phyloP scores from a whole-genome alignment of 768 basidiomycete genomes.

The Hydnomerulius pinastri region DNA sequence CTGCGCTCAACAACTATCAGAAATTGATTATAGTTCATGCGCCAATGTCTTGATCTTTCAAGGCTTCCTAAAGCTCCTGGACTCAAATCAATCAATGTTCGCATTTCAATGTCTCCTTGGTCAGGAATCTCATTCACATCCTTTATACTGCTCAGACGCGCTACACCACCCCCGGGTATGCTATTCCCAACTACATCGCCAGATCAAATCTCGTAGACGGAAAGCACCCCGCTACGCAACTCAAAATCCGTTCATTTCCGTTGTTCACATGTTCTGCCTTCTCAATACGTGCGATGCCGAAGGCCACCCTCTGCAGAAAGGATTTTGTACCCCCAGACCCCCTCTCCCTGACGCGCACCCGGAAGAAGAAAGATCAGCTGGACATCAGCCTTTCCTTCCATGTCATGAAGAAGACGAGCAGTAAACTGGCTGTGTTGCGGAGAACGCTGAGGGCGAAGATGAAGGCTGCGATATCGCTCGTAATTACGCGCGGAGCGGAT shows the following conservation, averaged over 20 bases:
- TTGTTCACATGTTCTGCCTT: slow-evolving; percentile 20
- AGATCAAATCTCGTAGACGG: slow-evolving; percentile 15
- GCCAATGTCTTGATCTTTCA: slow-evolving; percentile 12
- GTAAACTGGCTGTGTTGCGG: slow-evolving; percentile 25
- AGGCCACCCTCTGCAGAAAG: slow-evolving; percentile 17
- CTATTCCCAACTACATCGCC: slow-evolving; percentile 14
- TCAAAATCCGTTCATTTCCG: slow-evolving; percentile 15
- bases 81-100: slow-evolving; percentile 4
- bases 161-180: slow-evolving; percentile 11
- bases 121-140: not conserved
- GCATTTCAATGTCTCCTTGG: not conserved
- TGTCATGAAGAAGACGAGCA: slow-evolving; percentile 25
- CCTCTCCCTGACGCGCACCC: slow-evolving; percentile 17
- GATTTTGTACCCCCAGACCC: slow-evolving; percentile 20
- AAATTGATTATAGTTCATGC: slow-evolving; percentile 3
- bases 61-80: slow-evolving; percentile 12
- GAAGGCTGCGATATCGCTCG: slow-evolving; percentile 17
- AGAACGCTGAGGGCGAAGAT: slow-evolving; percentile 23
- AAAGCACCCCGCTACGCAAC: slow-evolving; percentile 18
- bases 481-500: slow-evolving; percentile 19
- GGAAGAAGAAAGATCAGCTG: slow-evolving; percentile 4
- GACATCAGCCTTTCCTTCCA: slow-evolving; percentile 21
- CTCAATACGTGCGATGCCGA: slow-evolving; percentile 24
- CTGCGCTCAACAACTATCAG: not conserved
- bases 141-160: slow-evolving; percentile 6